phyloP scores from a whole-genome alignment of 768 basidiomycete species.

The Mrakia blollopis region DNA sequence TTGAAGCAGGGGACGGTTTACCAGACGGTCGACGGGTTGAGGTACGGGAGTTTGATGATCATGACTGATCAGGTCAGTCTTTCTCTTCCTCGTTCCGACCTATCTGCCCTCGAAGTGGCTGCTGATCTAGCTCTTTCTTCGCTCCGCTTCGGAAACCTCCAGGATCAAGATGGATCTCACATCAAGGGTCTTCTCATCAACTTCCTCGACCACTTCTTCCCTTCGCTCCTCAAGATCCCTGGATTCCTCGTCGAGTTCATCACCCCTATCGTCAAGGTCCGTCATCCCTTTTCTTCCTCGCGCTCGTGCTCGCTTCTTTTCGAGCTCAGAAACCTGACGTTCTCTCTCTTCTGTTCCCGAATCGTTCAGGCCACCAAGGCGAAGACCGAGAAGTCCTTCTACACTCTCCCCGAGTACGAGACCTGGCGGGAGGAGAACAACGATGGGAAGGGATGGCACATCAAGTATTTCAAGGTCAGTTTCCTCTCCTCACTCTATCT shows the following conservation, averaged over 20 bases:
- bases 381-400: slow-evolving; percentile 74
- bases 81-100: not conserved
- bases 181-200: slow-evolving; percentile 99
- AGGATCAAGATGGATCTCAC: slow-evolving; percentile 99
- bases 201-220: slow-evolving; percentile 94
- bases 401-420: slow-evolving; percentile 95
- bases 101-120: not conserved
- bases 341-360: not conserved
- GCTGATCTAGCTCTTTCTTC: not conserved
- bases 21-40: slow-evolving; percentile 57
- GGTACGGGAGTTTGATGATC: slow-evolving; percentile 95
- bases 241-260: slow-evolving; percentile 96
- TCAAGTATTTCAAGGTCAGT: slow-evolving; percentile 94
- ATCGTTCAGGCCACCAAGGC: slow-evolving; percentile 66
- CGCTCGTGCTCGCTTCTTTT: not conserved
- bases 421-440: slow-evolving; percentile 79
- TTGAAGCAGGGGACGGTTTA: slow-evolving; percentile 92
- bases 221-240: slow-evolving; percentile 81
- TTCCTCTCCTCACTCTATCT: not conserved
- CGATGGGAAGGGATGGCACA: slow-evolving; percentile 71
- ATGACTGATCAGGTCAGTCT: slow-evolving; percentile 94
- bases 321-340: not conserved
- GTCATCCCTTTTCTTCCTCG: slow-evolving; percentile 36
- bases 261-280: slow-evolving; percentile 91
- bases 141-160: not conserved